Evolutionary conservation across 2,329 filamentous ascomycete species (phyloP).

Genomic region (Ceratocystis eucalypticola): DNA sequence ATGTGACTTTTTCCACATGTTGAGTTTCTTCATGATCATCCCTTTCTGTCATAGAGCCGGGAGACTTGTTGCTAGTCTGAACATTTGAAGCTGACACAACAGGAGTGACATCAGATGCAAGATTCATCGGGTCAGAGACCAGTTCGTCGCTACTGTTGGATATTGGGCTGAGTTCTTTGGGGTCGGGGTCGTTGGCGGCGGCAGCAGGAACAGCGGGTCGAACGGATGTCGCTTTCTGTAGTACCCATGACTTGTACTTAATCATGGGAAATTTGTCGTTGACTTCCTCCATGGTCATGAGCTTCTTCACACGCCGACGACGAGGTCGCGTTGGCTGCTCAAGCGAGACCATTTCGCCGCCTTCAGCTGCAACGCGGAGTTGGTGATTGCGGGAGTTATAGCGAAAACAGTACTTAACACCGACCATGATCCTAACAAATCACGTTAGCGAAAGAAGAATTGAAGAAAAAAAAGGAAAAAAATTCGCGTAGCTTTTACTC

Average conservation of each 20-base stretch:
- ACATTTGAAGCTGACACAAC: background rate
- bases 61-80: background rate
- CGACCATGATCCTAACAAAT: conserved; percentile 81
- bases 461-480: conserved; percentile 3
- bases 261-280: conserved; percentile 91
- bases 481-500: background rate
- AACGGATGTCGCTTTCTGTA: conserved; percentile 29
- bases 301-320: conserved; percentile 84
- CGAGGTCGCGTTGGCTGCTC: conserved; percentile 71
- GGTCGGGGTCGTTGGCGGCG: background rate
- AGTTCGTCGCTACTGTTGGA: background rate
- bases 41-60: conserved; percentile 16
- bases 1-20: conserved; percentile 15
- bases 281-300: conserved; percentile 98
- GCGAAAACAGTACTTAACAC: conserved; percentile 97
- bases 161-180: background rate
- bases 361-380: conserved; percentile 56
- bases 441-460: background rate
- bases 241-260: conserved; percentile 93
- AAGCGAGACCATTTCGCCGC: conserved; percentile 79
- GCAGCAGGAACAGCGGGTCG: background rate
- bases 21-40: conserved; percentile 22
- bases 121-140: background rate
- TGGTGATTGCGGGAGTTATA: conserved; percentile 90
- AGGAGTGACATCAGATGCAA: background rate